Base-by-base conservation (phyloP, 768 basidiomycete species). In the Mrakia frigida region DNA sequence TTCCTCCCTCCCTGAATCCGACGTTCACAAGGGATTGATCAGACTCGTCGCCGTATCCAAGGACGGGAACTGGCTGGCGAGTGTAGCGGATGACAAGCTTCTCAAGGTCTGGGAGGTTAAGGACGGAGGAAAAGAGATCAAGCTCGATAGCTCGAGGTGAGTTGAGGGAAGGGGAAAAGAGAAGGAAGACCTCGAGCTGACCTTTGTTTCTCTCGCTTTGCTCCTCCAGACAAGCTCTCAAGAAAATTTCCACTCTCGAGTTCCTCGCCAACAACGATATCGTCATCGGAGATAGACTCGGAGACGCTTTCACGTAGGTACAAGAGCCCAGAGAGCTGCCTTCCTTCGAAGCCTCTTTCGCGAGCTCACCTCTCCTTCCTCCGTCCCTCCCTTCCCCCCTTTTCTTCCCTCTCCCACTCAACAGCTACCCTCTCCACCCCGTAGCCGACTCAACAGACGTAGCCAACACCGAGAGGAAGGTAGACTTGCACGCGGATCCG, bases 241-340 rank as follows among this genome's bases (percentile, higher is more conserved):
- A 98, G 84, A 90, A 90, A 77, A 89, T 92, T 0, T 94, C 93
- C 0, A 85, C 85, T 1, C 81, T 97, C 37, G 82, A 84, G 0
- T 89, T 97, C 79, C 89, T 90, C 0, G 84, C 81, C 6, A 86
- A 89, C 61, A 87, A 87, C 78, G 89, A 87, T 0, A 89, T 99
- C 76, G 82, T 98, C 2, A 88, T 92, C 18, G 89, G 93, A 2
- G 96, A 99, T 84, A 98, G 97, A 83, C 95, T 97, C 78, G 96
- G 96, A 0, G 96, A 98, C 81, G 87, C 96, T 56, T 96, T 94
- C 84, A 88, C 88, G 92, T 91, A 31, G 18, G 76, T 75, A 21
- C 21, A 10, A 2, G 18, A 50, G 46, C 46, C 6, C 2, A 41
- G 16, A 39, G 35, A 39, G 16, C 23, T 9, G 25, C 6, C 11